Evolutionary conservation across 129 eudicot genomes (phyloP).

Genomic region (Pseudognaphalium luteoalbum): DNA sequence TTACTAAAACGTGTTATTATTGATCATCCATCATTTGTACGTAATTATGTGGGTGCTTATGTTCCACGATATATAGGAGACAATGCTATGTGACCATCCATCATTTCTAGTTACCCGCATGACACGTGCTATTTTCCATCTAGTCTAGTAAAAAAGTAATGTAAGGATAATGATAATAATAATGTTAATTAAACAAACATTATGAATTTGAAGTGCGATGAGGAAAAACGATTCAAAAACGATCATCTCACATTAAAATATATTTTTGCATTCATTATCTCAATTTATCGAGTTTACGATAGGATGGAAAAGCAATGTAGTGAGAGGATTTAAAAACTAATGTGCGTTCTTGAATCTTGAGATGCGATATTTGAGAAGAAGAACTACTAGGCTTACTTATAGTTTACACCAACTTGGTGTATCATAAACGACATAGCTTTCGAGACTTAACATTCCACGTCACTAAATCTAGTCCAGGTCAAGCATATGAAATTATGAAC

Average conservation of each 20-base stretch:
- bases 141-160: too few species aligned
- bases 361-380: neutral
- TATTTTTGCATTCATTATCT: too few species aligned
- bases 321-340: too few species aligned
- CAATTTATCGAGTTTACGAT: too few species aligned
- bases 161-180: neutral
- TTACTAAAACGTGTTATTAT: too few species aligned
- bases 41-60: neutral
- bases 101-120: neutral
- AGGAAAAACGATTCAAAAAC: neutral
- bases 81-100: neutral
- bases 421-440: too few species aligned
- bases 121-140: neutral
- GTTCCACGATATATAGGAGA: neutral
- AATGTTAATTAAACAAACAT: neutral
- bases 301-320: too few species aligned
- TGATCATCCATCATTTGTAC: neutral
- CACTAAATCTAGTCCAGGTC: neutral
- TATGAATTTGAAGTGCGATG: neutral
- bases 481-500: too few species aligned
- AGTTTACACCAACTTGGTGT: too few species aligned
- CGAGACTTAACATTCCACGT: neutral
- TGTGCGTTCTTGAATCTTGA: too few species aligned
- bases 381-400: neutral
- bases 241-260: neutral